phyloP scores from a whole-genome alignment of 164 flowering plant species.

The Houttuynia cordata region DNA sequence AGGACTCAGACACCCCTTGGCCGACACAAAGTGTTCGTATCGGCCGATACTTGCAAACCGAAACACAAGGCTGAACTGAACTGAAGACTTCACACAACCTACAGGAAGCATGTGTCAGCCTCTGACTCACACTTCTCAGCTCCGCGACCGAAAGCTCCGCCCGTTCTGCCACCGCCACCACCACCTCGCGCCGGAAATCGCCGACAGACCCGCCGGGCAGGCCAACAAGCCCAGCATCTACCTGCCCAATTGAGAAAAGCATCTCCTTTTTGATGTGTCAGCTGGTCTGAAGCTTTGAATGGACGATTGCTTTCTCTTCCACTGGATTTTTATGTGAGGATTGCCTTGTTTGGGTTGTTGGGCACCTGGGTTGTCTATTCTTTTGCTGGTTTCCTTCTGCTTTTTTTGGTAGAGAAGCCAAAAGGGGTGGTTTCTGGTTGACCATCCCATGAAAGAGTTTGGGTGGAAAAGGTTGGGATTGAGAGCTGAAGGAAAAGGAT shows the following conservation, averaged over 20 bases:
- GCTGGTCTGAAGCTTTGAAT: neutral
- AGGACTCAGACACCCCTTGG: too few relatives aligned
- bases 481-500: slow-evolving; percentile 16
- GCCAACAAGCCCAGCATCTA: too few relatives aligned
- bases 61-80: neutral
- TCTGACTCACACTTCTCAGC: too few relatives aligned
- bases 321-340: neutral
- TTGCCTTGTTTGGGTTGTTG: neutral
- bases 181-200: neutral
- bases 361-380: neutral
- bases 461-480: slow-evolving; percentile 7
- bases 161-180: neutral
- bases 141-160: neutral
- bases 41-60: too few relatives aligned
- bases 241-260: neutral
- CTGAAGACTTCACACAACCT: neutral
- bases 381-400: neutral
- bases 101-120: too few relatives aligned
- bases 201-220: neutral
- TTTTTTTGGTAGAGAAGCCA: too few relatives aligned
- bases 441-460: slow-evolving; percentile 7
- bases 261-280: neutral
- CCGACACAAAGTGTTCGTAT: too few relatives aligned
- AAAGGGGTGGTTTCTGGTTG: too few relatives aligned
- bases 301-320: neutral